phyloP scores from a whole-genome alignment of 345 rosid genomes.

The Chamaenerion angustifolium region DNA sequence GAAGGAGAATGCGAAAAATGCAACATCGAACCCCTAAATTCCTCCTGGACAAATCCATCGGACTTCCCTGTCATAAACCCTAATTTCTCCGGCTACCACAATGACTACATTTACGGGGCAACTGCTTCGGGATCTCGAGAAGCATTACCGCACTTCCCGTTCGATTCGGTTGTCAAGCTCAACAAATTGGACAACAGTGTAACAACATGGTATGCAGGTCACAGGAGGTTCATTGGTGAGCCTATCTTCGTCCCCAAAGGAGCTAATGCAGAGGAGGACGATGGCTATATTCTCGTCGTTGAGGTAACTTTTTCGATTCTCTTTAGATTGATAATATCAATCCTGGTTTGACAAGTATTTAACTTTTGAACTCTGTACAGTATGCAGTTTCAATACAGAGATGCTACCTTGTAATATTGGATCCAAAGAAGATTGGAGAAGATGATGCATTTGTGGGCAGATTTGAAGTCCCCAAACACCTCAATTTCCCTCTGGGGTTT shows the following conservation, averaged over 20 bases:
- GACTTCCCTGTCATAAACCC: conserved; percentile 70
- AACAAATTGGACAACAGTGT: conserved; percentile 17
- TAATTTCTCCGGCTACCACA: conserved; percentile 40
- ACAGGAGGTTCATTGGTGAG: conserved; percentile 73
- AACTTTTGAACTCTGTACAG: conserved; percentile 16
- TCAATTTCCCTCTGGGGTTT: conserved; percentile 80
- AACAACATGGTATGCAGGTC: conserved; percentile 43
- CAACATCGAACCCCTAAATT: conserved; percentile 27
- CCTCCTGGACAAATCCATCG: conserved; percentile 45
- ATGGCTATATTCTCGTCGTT: conserved; percentile 71
- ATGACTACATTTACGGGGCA: conserved; percentile 39
- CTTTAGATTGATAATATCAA: background rate
- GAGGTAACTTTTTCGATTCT: conserved; percentile 31
- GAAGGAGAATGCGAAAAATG: conserved; percentile 36
- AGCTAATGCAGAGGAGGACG: conserved; percentile 29
- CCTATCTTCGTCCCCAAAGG: conserved; percentile 58
- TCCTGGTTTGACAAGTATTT: background rate
- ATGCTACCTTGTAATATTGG: conserved; percentile 64
- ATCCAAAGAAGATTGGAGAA: conserved; percentile 66
- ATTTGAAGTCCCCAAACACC: conserved; percentile 62
- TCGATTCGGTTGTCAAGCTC: conserved; percentile 67
- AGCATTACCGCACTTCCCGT: conserved; percentile 65
- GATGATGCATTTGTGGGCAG: conserved; percentile 48
- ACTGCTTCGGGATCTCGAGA: conserved; percentile 55
- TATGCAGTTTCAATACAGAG: conserved; percentile 76